phyloP scores from a whole-genome alignment of 305 asterid genomes.

The Fraxinus nigra region DNA sequence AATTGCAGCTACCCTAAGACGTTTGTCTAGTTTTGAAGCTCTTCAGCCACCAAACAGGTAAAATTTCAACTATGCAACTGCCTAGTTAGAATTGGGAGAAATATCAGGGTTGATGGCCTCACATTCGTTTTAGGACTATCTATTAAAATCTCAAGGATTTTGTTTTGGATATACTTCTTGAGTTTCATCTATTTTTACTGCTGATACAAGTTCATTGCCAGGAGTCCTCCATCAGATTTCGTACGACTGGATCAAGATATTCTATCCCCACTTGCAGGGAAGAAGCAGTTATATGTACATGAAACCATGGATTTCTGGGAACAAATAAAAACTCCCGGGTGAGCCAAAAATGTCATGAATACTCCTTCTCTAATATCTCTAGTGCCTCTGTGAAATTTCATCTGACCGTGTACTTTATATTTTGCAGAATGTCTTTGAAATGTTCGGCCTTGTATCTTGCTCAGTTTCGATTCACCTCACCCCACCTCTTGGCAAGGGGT shows the following conservation, averaged over 20 bases:
- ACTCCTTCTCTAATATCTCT: neutral
- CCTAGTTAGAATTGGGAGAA: neutral
- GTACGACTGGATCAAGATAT: slow-evolving; percentile 94
- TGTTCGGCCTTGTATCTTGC: slow-evolving; percentile 79
- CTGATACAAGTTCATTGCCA: slow-evolving; percentile 36
- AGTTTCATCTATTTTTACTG: neutral
- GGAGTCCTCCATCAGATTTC: slow-evolving; percentile 77
- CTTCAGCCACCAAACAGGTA: slow-evolving; percentile 75
- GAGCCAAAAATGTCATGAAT: slow-evolving; percentile 21
- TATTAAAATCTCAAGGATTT: neutral
- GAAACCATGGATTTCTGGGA: slow-evolving; percentile 91
- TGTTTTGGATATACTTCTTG: neutral
- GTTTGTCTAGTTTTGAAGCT: slow-evolving; percentile 86
- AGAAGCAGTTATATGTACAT: slow-evolving; percentile 70
- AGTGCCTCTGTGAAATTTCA: slow-evolving; percentile 11
- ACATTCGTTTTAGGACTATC: neutral
- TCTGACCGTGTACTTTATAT: slow-evolving; percentile 11
- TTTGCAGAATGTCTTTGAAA: slow-evolving; percentile 77
- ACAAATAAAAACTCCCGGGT: slow-evolving; percentile 94
- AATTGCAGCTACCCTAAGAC: slow-evolving; percentile 72
- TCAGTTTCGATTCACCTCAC: slow-evolving; percentile 64
- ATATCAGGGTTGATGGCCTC: neutral
- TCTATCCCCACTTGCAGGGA: slow-evolving; percentile 86
- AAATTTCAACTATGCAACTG: neutral
- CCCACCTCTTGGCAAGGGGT: slow-evolving; percentile 74